phyloP scores from a whole-genome alignment of 495 filamentous ascomycete species.

The Physcia stellaris region DNA sequence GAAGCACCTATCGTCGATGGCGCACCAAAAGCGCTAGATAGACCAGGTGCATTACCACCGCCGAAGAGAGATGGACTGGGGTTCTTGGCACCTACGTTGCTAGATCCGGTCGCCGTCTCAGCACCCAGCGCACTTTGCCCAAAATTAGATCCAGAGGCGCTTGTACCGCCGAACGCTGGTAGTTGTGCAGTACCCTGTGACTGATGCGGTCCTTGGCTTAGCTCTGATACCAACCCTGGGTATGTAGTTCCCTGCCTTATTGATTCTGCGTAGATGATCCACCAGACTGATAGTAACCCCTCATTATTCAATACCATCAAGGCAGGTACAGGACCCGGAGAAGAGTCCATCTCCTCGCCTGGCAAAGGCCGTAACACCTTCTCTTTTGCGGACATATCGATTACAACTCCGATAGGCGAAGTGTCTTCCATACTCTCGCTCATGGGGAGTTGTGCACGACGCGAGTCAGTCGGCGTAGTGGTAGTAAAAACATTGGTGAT shows the following conservation, averaged over 20 bases:
- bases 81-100: no score
- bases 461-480: conserved; percentile 62
- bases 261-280: conserved; percentile 79
- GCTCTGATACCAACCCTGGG: conserved; percentile 44
- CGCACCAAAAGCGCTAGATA: conserved; percentile 21
- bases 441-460: conserved; percentile 67
- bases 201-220: conserved; percentile 19
- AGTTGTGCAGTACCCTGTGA: conserved; percentile 15
- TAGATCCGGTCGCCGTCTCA: no score
- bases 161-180: conserved; percentile 16
- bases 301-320: conserved; percentile 81
- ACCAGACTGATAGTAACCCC: conserved; percentile 76
- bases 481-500: conserved; percentile 55
- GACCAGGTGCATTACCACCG: not conserved
- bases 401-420: conserved; percentile 60
- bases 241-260: conserved; percentile 61
- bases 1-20: conserved; percentile 25
- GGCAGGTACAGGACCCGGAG: conserved; percentile 71
- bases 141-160: no score
- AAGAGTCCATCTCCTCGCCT: conserved; percentile 60
- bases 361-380: conserved; percentile 66
- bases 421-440: conserved; percentile 50
- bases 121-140: no score
- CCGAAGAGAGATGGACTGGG: conserved; percentile 8
- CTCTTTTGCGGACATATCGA: conserved; percentile 73